Evolutionary conservation across 257 asterid genomes (phyloP), one percentile per base, ranked within the genome.

Genomic region (Primulina tabacum): DNA sequence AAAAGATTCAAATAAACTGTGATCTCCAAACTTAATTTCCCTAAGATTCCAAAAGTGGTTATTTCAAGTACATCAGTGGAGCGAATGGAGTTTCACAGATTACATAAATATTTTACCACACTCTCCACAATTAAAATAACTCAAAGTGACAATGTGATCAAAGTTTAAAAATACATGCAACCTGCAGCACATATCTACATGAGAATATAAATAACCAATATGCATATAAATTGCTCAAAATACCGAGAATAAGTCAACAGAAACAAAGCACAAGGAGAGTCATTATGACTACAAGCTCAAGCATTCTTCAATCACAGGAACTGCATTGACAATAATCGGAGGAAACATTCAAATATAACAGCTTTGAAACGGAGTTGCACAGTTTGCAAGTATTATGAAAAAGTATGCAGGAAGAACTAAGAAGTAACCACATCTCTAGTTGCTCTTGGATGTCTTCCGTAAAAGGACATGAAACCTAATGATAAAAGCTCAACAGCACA

Each of bases 1-100:
- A 68, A 34, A 24, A 56, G 18, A 55, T 64, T 35, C 52, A 74
- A 61, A 59, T 8, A 64, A 64, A 60, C 53, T 68, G 30, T 24
- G 26, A 24, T 24, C 26, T 24, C 26, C 26, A 24, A 24, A 24
- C 30, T 63, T 33, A 12, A 8, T 34, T 32, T n/a, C 68, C 21
- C 8, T 5, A 35, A 17, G 17, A 14, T n/a, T 50, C 57, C 57
- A 50, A 50, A 47, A 16, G n/a, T 17, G 57, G 57, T 16, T 50
- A 50, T 50, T 17, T 50, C 57, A 50, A 50, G 57, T 8, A 43
- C 18, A 50, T 14, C 57, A 17, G 8, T 50, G 8, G 57, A 16
- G 57, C 8, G 3, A 50, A 14, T 50, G 14, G 8, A 16, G 57
- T 50, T 50, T 50, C 57, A 50, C 57, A 16, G 53, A 43, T 43